Evolutionary conservation across 116 monocot species (phyloP).

Genomic region (Cymodocea nodosa): DNA sequence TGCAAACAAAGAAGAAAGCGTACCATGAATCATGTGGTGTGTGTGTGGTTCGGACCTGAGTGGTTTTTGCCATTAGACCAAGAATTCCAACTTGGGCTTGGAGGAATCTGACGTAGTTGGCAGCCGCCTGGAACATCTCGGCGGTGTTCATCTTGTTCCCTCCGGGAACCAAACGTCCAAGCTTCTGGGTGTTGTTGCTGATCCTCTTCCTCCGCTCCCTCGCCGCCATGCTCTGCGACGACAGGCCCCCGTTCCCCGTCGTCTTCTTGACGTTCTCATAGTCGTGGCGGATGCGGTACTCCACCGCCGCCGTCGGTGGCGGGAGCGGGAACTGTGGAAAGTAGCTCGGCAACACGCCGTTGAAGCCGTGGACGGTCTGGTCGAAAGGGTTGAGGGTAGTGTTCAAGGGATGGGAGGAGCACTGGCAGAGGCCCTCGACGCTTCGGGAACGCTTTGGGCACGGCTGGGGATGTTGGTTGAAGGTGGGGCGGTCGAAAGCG

Average conservation of each 20-base stretch:
- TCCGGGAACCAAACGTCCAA: constrained; percentile 49
- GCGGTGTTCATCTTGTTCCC: constrained; percentile 67
- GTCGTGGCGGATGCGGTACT: not conserved
- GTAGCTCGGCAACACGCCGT: not conserved
- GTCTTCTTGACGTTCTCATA: not conserved
- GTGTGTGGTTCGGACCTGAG: too few relatives aligned
- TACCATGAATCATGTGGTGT: too few relatives aligned
- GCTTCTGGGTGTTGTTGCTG: constrained; percentile 56
- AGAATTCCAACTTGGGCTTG: constrained; percentile 56
- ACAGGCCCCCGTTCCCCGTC: constrained; percentile 12
- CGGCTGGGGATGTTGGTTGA: constrained; percentile 2
- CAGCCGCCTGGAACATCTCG: constrained; percentile 59
- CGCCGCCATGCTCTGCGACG: constrained; percentile 47
- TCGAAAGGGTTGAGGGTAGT: not conserved
- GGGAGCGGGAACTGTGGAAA: not conserved
- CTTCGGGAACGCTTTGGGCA: not conserved
- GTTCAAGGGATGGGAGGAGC: not conserved
- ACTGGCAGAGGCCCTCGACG: not conserved
- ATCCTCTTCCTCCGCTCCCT: constrained; percentile 67
- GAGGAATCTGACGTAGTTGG: constrained; percentile 50
- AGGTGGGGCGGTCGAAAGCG: not conserved
- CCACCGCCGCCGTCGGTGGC: not conserved
- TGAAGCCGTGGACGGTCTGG: not conserved
- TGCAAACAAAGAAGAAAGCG: not conserved
- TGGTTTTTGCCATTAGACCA: not conserved